Evolutionary conservation across 371 early-diverging fungal genomes (phyloP).

Genomic region (Circinella umbellata): DNA sequence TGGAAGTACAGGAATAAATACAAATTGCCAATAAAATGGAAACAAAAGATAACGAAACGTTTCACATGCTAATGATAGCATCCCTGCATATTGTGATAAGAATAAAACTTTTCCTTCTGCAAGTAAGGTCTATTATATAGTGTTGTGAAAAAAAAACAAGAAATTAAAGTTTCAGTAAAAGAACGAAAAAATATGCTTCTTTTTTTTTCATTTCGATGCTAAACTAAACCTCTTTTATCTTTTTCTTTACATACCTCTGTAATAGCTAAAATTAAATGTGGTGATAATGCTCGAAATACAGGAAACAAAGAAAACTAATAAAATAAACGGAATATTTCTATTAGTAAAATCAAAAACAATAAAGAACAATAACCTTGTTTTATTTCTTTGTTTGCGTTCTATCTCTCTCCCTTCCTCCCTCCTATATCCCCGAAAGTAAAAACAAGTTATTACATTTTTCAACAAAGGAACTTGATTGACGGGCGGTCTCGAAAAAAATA

Average conservation of each 20-base stretch:
- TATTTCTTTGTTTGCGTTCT: neutral
- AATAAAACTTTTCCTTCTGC: slow-evolving; percentile 81
- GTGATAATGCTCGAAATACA: slow-evolving; percentile 73
- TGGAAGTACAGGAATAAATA: slow-evolving; percentile 82
- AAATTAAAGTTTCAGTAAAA: neutral
- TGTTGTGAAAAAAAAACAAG: neutral
- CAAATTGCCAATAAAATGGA: slow-evolving; percentile 84
- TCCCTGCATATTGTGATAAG: slow-evolving; percentile 68
- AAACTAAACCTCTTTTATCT: too few relatives aligned
- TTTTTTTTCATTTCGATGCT: neutral
- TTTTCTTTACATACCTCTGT: slow-evolving; percentile 49
- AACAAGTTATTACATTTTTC: slow-evolving; percentile 67
- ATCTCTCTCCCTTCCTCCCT: neutral
- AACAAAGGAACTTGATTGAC: slow-evolving; percentile 77
- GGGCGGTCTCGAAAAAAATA: slow-evolving; percentile 79
- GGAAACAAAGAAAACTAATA: slow-evolving; percentile 81
- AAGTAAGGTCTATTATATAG: slow-evolving; percentile 54
- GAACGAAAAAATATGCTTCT: neutral
- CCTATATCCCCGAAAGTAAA: neutral
- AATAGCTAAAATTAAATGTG: slow-evolving; percentile 71
- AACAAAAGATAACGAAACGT: slow-evolving; percentile 72
- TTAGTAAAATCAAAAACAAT: too few relatives aligned
- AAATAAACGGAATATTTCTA: too few relatives aligned
- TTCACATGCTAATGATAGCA: slow-evolving; percentile 79
- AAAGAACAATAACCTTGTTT: too few relatives aligned